Evolutionary conservation across 108 stramenopile genomes (phyloP), one percentile per base, ranked within the genome.

Genomic region (Stephanodiscus minutulus): DNA sequence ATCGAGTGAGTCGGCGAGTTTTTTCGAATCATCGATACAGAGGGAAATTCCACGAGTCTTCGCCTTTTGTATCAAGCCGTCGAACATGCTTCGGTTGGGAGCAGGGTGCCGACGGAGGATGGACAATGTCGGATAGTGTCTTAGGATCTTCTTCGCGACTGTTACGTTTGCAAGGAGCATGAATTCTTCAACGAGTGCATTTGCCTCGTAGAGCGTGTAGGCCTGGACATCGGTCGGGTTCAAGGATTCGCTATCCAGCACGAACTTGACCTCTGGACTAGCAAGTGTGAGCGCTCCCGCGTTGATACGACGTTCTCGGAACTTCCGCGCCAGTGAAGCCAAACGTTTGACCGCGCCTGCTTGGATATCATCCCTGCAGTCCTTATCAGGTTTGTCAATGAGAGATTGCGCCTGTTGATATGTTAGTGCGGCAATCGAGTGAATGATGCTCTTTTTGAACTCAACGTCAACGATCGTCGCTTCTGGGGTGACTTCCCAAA

Each of bases 161-260:
- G 97, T 96, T 46, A 99, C 97, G 73, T 99, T 99, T 20, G 98
- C 99, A 37, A 98, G 70, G 20, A 99, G 85, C 99, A 99, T 99
- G 70, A 98, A 98, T 74, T 99, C 99, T 73, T 99, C 98, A 10
- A 99, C 98, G 39, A 96, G 55, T 13, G 89, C 81, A 73, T 97
- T 98, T 2, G 98, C 92, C 64, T 98, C 96, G 55, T 90, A 82
- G 41, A 94, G 72, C 27, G 86, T 83, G 71, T 98, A 98, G 5
- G 89, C 85, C 72, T 96, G 90, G 17, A 99, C 98, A 83, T 98
- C 98, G 11, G 97, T 97, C 17, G 99, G 99, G 71, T 98, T 96
- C 72, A 96, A 80, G 3, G 96, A 95, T 73, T 98, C 98, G 61
- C 91, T 93, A 68, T 98, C 98, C 59, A 99, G 64, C 24, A 95